These are phyloP conservation scores for Elsinoe ampelina DNA, from an alignment of 2,329 filamentous ascomycete species.

Conservation along the genomic window DNA sequence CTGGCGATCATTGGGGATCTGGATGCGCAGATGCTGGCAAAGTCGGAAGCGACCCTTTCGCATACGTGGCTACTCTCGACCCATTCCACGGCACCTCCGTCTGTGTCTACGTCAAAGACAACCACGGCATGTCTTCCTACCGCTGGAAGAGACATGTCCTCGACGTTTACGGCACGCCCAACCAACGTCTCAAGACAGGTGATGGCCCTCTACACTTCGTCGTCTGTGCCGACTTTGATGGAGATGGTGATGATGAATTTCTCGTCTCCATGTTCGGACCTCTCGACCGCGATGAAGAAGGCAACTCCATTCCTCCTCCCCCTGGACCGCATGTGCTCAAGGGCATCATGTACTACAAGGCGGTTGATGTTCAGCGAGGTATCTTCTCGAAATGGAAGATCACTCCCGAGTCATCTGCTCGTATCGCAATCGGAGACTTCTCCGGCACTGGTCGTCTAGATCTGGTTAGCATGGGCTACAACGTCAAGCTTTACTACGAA, in stretches of 20 bases:
- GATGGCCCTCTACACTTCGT: slow-evolving; percentile 9
- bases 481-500: slow-evolving; percentile 11
- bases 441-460: slow-evolving; percentile 8
- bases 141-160: slow-evolving; percentile 10
- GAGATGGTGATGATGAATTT: slow-evolving; percentile 7
- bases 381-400: slow-evolving; percentile 7
- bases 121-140: slow-evolving; percentile 11
- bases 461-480: slow-evolving; percentile 12
- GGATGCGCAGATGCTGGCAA: slow-evolving; percentile 7
- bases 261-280: slow-evolving; percentile 8
- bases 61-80: slow-evolving; percentile 8
- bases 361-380: slow-evolving; percentile 6
- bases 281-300: slow-evolving; percentile 1
- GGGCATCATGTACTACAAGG: slow-evolving; percentile 11
- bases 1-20: slow-evolving; percentile 10
- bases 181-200: slow-evolving; percentile 11
- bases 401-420: neutral
- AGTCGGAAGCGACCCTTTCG: slow-evolving; percentile 10
- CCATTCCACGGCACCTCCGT: slow-evolving; percentile 10
- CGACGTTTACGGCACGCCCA: slow-evolving; percentile 7
- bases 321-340: slow-evolving; percentile 5
- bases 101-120: slow-evolving; percentile 3
- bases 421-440: slow-evolving; percentile 11
- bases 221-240: slow-evolving; percentile 7
- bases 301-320: slow-evolving; percentile 7